Percentiles rank a stretch among this genome's conserved stretches.
phyloP scores from a whole-genome alignment of 306 rosid species.

The Medicago lupulina region DNA sequence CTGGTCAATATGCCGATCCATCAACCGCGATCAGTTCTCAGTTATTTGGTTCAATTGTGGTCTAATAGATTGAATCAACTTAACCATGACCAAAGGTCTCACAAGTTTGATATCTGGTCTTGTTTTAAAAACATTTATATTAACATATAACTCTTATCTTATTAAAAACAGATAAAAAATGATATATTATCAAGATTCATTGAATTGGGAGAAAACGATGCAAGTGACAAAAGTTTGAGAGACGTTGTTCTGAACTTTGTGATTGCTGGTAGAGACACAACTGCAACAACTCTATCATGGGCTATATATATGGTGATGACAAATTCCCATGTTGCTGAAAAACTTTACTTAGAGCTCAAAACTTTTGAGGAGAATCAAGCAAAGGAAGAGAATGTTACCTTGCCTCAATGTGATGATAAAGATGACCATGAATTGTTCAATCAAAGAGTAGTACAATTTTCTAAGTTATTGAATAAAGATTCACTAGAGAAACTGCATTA shows the following conservation, averaged over 20 bases:
- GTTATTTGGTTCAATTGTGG: too few species aligned
- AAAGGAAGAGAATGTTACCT: constrained; percentile 57
- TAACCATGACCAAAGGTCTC: too few species aligned
- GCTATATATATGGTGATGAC: constrained; percentile 85
- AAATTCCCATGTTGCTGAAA: constrained; percentile 70
- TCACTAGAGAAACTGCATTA: constrained; percentile 69
- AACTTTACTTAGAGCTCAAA: constrained; percentile 74
- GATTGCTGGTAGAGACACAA: constrained; percentile 98
- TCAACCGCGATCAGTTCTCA: too few species aligned
- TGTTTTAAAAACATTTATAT: too few species aligned
- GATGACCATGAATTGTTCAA: constrained; percentile 64
- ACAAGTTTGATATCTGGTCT: too few species aligned
- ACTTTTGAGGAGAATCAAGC: constrained; percentile 69
- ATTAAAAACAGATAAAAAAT: constrained; percentile 66
- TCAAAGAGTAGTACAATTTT: constrained; percentile 64
- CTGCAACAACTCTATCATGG: constrained; percentile 95
- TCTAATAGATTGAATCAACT: too few species aligned
- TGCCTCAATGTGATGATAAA: constrained; percentile 58
- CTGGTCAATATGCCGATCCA: too few species aligned
- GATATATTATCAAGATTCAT: constrained; percentile 92
- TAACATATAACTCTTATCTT: neutral
- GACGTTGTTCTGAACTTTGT: constrained; percentile 89
- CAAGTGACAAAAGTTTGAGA: constrained; percentile 78
- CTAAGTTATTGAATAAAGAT: constrained; percentile 68
- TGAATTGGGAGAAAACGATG: constrained; percentile 62